phyloP scores from a whole-genome alignment of 2,329 filamentous ascomycete species.

The Sarocladium oryzae region DNA sequence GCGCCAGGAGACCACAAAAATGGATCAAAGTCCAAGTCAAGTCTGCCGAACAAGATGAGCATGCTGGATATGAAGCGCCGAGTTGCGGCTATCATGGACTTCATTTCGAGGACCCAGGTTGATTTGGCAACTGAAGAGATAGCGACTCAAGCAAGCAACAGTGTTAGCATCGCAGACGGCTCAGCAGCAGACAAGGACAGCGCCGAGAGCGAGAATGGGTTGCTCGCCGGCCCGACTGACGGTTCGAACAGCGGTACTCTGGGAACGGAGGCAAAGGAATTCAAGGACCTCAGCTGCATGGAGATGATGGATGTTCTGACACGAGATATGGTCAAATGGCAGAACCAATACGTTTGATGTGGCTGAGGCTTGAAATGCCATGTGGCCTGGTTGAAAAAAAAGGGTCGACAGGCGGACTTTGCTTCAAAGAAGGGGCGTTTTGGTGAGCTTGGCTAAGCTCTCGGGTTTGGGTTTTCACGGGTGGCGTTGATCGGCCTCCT shows the following conservation, averaged over 20 bases:
- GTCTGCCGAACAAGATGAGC: constrained; percentile 61
- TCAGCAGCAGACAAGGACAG: constrained; percentile 12
- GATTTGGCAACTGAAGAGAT: constrained; percentile 67
- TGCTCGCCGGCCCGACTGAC: background rate
- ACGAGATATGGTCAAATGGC: constrained; percentile 76
- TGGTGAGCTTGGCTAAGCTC: constrained; percentile 2
- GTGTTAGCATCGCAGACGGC: constrained; percentile 2
- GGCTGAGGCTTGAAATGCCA: background rate
- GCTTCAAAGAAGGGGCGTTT: background rate
- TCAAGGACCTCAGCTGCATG: constrained; percentile 68
- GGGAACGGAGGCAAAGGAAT: constrained; percentile 39
- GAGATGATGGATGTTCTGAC: constrained; percentile 91
- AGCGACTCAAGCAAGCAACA: constrained; percentile 35
- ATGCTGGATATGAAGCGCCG: constrained; percentile 86
- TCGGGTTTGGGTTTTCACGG: background rate
- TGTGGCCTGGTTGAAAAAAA: background rate
- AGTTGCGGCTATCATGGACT: constrained; percentile 78
- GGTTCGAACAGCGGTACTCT: background rate
- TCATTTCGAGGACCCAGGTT: constrained; percentile 81
- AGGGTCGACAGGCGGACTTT: background rate
- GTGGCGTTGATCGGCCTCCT: background rate
- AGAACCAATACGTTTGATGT: constrained; percentile 56
- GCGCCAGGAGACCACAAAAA: constrained; percentile 43
- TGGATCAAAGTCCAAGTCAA: constrained; percentile 41
- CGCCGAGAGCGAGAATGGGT: background rate